Percentiles rank a stretch among this genome's conserved stretches.
Evolutionary conservation across 2,329 filamentous ascomycete genomes (phyloP).

Genomic region (Cladosporium sp.): DNA sequence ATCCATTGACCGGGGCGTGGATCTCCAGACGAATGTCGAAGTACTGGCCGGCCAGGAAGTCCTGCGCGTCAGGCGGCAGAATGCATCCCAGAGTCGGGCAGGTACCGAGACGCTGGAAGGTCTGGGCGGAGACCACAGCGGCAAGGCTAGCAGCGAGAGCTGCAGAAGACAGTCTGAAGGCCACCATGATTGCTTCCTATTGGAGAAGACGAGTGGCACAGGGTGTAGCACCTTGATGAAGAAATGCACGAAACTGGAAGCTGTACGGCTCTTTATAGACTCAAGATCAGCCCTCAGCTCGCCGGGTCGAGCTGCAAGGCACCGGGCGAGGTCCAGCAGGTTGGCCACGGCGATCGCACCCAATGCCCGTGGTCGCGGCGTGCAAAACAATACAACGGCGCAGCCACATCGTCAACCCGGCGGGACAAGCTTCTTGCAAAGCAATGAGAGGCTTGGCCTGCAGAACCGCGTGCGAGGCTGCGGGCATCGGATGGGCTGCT

Average conservation of each 20-base stretch:
- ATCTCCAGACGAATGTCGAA: constrained; percentile 81
- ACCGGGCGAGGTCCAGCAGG: constrained; percentile 2
- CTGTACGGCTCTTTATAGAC: constrained; percentile 5
- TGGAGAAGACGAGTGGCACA: not conserved
- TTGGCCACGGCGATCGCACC: not conserved
- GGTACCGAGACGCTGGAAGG: constrained; percentile 50
- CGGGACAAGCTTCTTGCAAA: constrained; percentile 9
- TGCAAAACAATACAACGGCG: not conserved
- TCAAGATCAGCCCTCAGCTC: not conserved
- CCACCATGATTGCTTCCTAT: constrained; percentile 9
- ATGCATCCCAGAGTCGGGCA: constrained; percentile 51
- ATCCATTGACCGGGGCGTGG: constrained; percentile 57
- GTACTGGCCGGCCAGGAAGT: constrained; percentile 76
- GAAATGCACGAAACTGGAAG: not conserved
- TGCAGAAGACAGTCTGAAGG: constrained; percentile 6
- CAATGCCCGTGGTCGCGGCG: constrained; percentile 3
- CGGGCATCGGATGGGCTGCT: constrained; percentile 3
- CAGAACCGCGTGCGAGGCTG: constrained; percentile 6
- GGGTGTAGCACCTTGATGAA: constrained; percentile 11
- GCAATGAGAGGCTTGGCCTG: constrained; percentile 7
- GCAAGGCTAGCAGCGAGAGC: constrained; percentile 4
- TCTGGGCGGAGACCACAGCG: constrained; percentile 37
- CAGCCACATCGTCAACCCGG: constrained; percentile 8
- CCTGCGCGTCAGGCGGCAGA: constrained; percentile 54
- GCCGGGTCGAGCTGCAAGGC: constrained; percentile 4